Percentiles rank a stretch among this genome's conserved stretches.
Evolutionary conservation across 139 green algal species (phyloP).

Genomic region (Chlorella ohadii): DNA sequence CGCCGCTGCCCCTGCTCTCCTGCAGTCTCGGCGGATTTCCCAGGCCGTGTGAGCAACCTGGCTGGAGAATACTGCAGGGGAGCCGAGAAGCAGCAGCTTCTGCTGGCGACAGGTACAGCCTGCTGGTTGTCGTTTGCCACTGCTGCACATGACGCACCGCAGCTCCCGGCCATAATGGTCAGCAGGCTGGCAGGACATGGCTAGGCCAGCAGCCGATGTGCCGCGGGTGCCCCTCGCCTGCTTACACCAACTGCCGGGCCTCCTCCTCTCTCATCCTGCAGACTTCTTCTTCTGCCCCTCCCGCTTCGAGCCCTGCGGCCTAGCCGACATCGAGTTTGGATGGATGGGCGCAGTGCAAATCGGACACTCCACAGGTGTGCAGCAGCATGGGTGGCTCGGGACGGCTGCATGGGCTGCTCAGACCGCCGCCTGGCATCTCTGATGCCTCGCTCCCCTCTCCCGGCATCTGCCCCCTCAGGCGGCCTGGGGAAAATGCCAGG

Average conservation of each 20-base stretch:
- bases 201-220: no score
- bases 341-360: slow-evolving; percentile 36
- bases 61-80: slow-evolving; percentile 49
- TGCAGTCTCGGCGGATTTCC: slow-evolving; percentile 26
- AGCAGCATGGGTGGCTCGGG: no score
- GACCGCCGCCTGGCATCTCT: no score
- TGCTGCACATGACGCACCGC: no score
- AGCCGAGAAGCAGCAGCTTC: slow-evolving; percentile 47
- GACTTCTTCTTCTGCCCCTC: slow-evolving; percentile 56
- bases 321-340: slow-evolving; percentile 61
- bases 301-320: slow-evolving; percentile 57
- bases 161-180: no score
- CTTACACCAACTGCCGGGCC: not conserved
- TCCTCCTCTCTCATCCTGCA: not conserved
- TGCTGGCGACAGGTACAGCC: slow-evolving; percentile 13
- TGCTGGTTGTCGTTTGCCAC: not conserved
- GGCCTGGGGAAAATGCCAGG: slow-evolving; percentile 55
- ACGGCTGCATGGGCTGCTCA: no score
- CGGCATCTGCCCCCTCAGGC: not conserved
- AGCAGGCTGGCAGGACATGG: no score
- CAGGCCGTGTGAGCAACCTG: slow-evolving; percentile 36
- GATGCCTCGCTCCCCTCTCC: no score
- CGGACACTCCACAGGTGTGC: slow-evolving; percentile 40
- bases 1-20: not conserved
- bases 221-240: no score